Percentiles rank a stretch among this genome's conserved stretches.
phyloP scores from a whole-genome alignment of 2,329 filamentous ascomycete genomes.

The Alternaria sp. region DNA sequence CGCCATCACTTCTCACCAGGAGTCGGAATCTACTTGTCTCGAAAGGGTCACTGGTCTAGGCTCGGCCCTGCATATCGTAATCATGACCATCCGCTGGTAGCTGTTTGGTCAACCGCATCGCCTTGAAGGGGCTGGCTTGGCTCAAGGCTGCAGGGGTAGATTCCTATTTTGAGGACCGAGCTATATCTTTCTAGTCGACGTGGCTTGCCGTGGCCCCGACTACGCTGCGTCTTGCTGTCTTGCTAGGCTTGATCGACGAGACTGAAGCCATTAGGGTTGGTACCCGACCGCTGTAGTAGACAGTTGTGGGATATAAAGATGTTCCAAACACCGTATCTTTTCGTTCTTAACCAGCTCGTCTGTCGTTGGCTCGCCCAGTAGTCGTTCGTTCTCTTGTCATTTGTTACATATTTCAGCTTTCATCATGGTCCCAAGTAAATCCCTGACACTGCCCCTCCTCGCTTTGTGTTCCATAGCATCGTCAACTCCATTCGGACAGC shows the following conservation, averaged over 20 bases:
- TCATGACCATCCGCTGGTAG: background rate
- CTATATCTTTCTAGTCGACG: constrained; percentile 1
- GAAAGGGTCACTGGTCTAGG: background rate
- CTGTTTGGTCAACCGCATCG: constrained; percentile 9
- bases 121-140: background rate
- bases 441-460: constrained; percentile 9
- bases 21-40: background rate
- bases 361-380: background rate
- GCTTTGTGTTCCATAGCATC: constrained; percentile 18
- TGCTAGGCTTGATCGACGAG: constrained; percentile 1
- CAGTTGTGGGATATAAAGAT: constrained; percentile 11
- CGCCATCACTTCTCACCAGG: background rate
- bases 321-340: background rate
- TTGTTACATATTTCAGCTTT: background rate
- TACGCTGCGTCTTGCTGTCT: background rate
- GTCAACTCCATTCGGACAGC: constrained; percentile 36
- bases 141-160: constrained; percentile 7
- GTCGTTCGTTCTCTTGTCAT: background rate
- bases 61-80: background rate
- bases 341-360: background rate
- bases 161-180: constrained; percentile 9
- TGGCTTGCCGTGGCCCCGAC: constrained; percentile 8
- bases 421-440: constrained; percentile 11
- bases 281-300: background rate
- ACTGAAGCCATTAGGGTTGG: background rate